Evolutionary conservation across 257 asterid species (phyloP).

Genomic region (Nicotiana paniculata): DNA sequence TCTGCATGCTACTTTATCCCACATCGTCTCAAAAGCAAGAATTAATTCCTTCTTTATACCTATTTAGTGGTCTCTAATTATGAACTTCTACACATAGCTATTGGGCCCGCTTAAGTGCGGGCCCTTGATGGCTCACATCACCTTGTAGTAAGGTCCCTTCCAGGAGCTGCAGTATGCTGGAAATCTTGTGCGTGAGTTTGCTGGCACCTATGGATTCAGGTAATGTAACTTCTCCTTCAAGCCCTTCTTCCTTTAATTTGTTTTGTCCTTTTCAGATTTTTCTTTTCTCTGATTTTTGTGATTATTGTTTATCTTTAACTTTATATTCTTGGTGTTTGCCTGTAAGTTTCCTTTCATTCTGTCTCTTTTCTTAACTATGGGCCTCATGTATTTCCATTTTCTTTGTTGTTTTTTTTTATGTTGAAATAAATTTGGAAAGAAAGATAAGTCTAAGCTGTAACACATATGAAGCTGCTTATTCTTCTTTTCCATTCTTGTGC

Average conservation of each 20-base stretch:
- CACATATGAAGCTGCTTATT: background rate
- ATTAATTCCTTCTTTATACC: background rate
- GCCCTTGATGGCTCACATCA: background rate
- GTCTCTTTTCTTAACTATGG: background rate
- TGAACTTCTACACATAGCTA: background rate
- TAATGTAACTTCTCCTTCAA: background rate
- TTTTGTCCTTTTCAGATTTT: background rate
- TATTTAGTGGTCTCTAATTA: background rate
- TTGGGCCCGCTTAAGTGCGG: conserved; percentile 3
- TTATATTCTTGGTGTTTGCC: background rate
- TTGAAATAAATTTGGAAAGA: background rate
- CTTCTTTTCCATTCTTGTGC: background rate
- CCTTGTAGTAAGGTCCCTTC: background rate
- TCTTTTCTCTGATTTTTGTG: background rate
- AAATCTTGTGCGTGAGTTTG: background rate
- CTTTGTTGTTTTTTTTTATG: background rate
- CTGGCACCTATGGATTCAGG: background rate
- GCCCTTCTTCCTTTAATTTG: background rate
- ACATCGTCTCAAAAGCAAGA: background rate
- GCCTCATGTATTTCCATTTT: background rate
- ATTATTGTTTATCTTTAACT: background rate
- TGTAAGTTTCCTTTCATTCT: background rate
- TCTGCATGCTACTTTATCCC: background rate
- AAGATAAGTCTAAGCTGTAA: background rate
- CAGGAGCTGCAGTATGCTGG: background rate